Evolutionary conservation across 495 filamentous ascomycete genomes (phyloP).

Genomic region (Talaromyces nanjingensis): DNA sequence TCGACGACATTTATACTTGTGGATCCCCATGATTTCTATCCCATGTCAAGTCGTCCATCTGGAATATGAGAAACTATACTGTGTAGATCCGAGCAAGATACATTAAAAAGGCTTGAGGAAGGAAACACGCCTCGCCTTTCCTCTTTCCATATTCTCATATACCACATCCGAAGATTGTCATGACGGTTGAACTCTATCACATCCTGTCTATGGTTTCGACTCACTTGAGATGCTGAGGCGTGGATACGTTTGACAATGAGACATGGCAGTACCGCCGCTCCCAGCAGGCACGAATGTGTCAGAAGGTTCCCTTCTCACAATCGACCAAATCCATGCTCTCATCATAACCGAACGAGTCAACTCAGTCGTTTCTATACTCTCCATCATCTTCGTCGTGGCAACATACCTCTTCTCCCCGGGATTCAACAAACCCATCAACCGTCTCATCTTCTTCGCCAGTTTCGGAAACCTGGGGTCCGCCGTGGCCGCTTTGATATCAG

Average conservation of each 20-base stretch:
- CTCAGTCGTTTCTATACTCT: conserved; percentile 6
- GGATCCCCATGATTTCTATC: background rate
- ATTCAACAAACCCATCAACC: conserved; percentile 63
- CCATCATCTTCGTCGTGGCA: conserved; percentile 10
- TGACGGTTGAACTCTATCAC: background rate
- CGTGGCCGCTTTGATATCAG: conserved; percentile 60
- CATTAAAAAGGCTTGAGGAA: background rate
- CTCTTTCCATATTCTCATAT: background rate
- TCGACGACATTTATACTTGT: background rate
- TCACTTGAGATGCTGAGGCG: background rate
- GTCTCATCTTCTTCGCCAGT: conserved; percentile 66
- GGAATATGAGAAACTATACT: background rate
- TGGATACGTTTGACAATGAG: background rate
- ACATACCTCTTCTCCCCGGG: conserved; percentile 8
- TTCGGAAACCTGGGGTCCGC: conserved; percentile 69
- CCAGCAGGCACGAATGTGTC: background rate
- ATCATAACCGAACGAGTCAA: conserved; percentile 12
- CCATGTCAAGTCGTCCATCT: background rate
- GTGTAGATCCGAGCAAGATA: background rate
- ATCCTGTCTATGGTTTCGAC: background rate
- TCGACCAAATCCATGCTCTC: conserved; percentile 5
- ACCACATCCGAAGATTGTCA: background rate
- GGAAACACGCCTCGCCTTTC: no score
- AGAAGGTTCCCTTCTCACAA: background rate
- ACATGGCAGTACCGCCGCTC: background rate